Evolutionary conservation across 345 rosid species (phyloP).

Genomic region (Ailanthus altissimus): DNA sequence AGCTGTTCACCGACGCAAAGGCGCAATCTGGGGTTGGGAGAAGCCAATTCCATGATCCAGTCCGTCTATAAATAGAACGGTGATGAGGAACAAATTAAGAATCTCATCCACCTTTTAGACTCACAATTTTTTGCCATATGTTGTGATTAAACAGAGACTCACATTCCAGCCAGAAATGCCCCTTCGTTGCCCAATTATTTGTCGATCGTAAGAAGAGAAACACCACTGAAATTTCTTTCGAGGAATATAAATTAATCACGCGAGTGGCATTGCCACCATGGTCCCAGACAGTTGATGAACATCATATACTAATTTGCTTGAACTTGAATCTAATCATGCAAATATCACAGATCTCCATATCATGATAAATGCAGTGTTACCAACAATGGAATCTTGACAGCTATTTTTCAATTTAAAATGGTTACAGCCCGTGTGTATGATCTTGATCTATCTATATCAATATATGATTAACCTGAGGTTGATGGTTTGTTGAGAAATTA

Average conservation of each 20-base stretch:
- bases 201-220: neutral
- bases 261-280: slow-evolving; percentile 1
- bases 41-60: neutral
- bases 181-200: neutral
- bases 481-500: neutral
- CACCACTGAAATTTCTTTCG: neutral
- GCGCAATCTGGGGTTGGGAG: neutral
- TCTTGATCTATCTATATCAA: neutral
- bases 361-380: neutral
- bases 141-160: neutral
- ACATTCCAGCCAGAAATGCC: neutral
- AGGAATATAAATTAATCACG: neutral
- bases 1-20: neutral
- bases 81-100: neutral
- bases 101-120: neutral
- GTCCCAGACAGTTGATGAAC: neutral
- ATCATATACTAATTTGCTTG: neutral
- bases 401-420: neutral
- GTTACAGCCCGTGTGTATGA: neutral
- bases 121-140: neutral
- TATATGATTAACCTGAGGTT: neutral
- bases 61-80: neutral
- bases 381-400: neutral
- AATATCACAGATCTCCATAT: neutral
- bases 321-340: neutral